phyloP scores from a whole-genome alignment of 306 rosid species.

The Acacia acuminata region DNA sequence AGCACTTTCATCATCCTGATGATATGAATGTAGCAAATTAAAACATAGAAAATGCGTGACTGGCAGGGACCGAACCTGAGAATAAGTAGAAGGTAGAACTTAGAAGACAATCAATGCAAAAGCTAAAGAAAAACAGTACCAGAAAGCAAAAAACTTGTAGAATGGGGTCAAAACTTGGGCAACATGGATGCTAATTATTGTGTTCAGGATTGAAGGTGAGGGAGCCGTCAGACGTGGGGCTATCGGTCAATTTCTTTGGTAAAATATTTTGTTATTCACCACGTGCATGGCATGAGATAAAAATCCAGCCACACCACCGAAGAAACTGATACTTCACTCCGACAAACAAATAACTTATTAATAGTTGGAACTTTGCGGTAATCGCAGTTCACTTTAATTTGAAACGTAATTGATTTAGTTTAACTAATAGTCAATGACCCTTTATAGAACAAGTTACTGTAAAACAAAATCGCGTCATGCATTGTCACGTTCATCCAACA shows the following conservation, averaged over 20 bases:
- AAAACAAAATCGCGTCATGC: too few relatives aligned
- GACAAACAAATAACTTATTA: too few relatives aligned
- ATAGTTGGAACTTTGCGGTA: background rate
- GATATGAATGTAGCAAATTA: background rate
- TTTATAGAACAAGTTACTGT: too few relatives aligned
- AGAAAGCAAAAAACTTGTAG: background rate
- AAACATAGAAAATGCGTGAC: background rate
- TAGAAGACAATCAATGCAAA: background rate
- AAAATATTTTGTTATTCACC: too few relatives aligned
- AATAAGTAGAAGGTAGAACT: background rate
- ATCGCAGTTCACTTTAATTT: background rate
- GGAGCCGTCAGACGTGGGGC: background rate
- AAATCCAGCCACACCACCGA: too few relatives aligned
- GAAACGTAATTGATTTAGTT: too few relatives aligned
- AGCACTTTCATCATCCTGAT: slow-evolving; percentile 4
- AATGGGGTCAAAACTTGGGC: background rate
- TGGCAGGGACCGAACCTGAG: background rate
- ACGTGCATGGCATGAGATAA: too few relatives aligned
- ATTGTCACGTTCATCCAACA: background rate
- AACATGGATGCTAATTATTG: background rate
- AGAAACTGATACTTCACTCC: background rate
- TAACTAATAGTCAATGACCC: too few relatives aligned
- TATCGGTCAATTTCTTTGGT: background rate
- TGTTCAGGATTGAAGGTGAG: background rate
- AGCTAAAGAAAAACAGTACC: background rate